A percentile compares a stretch with the other conserved stretches of the same genome.
Conservation (phyloP, 1,284 basidiomycete species). For the Thecaphora thlaspeos region DNA sequence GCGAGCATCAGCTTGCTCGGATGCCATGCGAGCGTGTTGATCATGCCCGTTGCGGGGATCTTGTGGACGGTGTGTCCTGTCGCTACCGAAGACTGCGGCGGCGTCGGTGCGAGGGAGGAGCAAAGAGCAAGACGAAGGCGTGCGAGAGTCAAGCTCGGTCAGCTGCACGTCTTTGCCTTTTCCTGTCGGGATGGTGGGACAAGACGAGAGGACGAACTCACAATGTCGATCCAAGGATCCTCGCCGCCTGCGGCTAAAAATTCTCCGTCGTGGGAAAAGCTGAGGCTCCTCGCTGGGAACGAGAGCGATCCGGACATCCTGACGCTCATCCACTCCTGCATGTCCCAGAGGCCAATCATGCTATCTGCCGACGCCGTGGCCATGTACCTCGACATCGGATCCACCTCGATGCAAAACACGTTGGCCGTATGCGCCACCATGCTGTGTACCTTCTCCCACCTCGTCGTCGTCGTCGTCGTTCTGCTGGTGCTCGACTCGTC, state of each 20-base stretch:
- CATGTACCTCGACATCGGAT: conserved; percentile 34
- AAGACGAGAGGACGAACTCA: not conserved
- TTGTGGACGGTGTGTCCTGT: conserved; percentile 21
- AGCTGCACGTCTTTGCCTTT: too few relatives aligned
- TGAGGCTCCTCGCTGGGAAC: conserved; percentile 39
- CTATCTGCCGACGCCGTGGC: conserved; percentile 43
- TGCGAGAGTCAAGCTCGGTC: too few relatives aligned
- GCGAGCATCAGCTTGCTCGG: conserved; percentile 39
- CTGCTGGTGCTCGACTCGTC: not conserved
- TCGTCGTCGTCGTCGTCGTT: not conserved
- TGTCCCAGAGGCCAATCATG: conserved; percentile 41
- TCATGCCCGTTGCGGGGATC: conserved; percentile 17
- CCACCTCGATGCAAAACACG: conserved; percentile 45
- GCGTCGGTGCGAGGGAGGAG: too few relatives aligned
- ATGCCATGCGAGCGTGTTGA: conserved; percentile 47
- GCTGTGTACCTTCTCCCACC: conserved; percentile 22
- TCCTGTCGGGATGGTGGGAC: too few relatives aligned
- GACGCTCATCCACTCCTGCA: conserved; percentile 19
- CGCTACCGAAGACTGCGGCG: not conserved
- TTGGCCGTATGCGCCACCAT: conserved; percentile 39
- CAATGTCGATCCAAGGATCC: conserved; percentile 36
- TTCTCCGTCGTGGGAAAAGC: conserved; percentile 52
- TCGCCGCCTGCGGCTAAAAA: conserved; percentile 49
- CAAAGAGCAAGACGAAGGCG: too few relatives aligned
- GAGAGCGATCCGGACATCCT: conserved; percentile 30